Percentiles rank a stretch among this genome's conserved stretches.
These are phyloP conservation scores for Phytophthora kernoviae DNA, from an alignment of 352 stramenopile species.

Conservation along the genomic window DNA sequence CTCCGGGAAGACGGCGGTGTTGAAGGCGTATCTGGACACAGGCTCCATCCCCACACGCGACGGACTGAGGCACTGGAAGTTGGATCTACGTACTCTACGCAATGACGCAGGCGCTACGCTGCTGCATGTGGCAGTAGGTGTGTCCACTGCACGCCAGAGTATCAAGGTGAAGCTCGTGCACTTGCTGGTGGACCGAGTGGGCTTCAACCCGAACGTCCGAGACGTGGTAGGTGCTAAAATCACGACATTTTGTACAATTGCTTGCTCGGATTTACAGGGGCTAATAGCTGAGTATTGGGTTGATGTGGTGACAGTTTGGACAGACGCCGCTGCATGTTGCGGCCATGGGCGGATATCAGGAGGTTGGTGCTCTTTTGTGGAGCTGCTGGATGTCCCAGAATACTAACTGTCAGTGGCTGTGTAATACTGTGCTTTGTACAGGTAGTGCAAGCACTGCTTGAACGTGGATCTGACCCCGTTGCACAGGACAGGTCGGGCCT, in stretches of 20 bases:
- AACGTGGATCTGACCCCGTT: constrained; percentile 50
- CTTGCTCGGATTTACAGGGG: background rate
- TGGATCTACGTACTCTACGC: constrained; percentile 62
- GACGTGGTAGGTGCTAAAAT: constrained; percentile 47
- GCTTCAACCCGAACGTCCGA: constrained; percentile 75
- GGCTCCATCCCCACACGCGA: constrained; percentile 80
- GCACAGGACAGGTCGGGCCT: constrained; percentile 63
- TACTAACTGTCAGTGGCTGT: background rate
- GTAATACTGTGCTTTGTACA: constrained; percentile 10
- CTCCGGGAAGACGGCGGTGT: constrained; percentile 51
- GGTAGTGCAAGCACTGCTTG: constrained; percentile 62
- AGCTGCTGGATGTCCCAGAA: background rate
- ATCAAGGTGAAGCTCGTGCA: constrained; percentile 73
- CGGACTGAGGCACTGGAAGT: constrained; percentile 70
- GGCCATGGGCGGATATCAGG: constrained; percentile 62
- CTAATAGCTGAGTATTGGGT: background rate
- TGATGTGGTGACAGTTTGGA: constrained; percentile 53
- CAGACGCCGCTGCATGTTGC: constrained; percentile 76
- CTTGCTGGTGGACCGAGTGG: constrained; percentile 66
- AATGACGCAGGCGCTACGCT: constrained; percentile 69
- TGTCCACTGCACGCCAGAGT: constrained; percentile 65
- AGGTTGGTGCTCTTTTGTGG: constrained; percentile 33
- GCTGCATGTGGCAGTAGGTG: constrained; percentile 72
- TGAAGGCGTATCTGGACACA: constrained; percentile 68
- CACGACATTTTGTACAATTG: background rate